Evolutionary conservation across 2,329 filamentous ascomycete genomes (phyloP).

Genomic region (Dothistroma pini): DNA sequence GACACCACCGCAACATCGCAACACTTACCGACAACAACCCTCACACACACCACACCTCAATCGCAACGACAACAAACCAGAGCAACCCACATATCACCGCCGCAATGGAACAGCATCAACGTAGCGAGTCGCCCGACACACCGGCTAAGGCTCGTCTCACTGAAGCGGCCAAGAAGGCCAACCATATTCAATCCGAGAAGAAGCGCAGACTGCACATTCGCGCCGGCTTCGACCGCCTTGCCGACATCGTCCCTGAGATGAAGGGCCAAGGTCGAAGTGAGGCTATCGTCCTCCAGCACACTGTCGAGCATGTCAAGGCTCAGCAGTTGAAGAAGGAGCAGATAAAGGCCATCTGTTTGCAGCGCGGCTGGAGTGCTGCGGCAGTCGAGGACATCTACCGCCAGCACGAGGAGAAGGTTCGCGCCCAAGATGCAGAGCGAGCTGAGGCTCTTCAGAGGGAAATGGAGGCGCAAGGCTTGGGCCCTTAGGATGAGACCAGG

Average conservation of each 20-base stretch:
- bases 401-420: conserved; percentile 12
- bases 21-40: neutral
- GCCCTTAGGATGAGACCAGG: neutral
- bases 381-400: conserved; percentile 17
- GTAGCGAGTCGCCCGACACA: conserved; percentile 6
- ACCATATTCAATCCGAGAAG: conserved; percentile 66
- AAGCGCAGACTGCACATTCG: conserved; percentile 72
- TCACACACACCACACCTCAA: neutral
- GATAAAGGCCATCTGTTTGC: conserved; percentile 36
- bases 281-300: conserved; percentile 68
- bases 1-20: neutral
- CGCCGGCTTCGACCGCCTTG: conserved; percentile 77
- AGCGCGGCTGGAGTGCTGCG: conserved; percentile 13
- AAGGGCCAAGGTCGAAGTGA: conserved; percentile 82
- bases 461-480: neutral
- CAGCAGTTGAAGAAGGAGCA: conserved; percentile 39
- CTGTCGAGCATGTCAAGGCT: conserved; percentile 43
- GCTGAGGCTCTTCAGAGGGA: neutral
- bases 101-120: neutral
- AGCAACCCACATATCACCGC: neutral
- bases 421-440: conserved; percentile 1
- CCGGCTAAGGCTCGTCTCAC: conserved; percentile 58
- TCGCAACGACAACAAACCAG: neutral
- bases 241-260: conserved; percentile 74
- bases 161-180: conserved; percentile 68